Base-by-base conservation (phyloP, 1,284 basidiomycete genomes). In the Mycena citricolor region DNA sequence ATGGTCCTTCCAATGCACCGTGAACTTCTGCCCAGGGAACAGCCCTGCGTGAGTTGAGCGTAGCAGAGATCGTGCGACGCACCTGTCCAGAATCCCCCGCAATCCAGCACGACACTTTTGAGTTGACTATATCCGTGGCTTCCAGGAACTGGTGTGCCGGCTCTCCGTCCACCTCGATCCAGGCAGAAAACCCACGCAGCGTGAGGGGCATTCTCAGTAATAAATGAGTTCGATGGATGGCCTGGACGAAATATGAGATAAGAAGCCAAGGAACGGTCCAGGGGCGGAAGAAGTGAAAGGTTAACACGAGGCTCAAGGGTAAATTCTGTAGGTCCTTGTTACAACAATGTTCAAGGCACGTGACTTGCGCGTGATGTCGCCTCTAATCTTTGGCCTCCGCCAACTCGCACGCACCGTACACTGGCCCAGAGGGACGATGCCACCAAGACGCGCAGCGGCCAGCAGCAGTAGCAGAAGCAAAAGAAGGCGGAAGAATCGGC, bases 51-150 rank as follows among this genome's bases (percentile, higher is more conserved):
- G 14, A 17, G 23, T 14, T 24, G 25, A 24, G 23, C 23, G 12
- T 14, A 25, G 35, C 22, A 24, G 32, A 16, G 39, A 47, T 10
- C 31, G 21, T 6, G n/a, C 16, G 24, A 23, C 17, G 12, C 46
- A 81, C 81, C 67, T 79, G 71, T 19, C 79, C 79, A 20, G 65
- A 64, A 41, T 74, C 67, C 45, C 81, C 73, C 3, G 79, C 73
- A 51, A 86, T 76, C 80, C 79, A 85, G 55, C 83, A 85, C 1
- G 76, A 75, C 4, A 81, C 71, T 16, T 64, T 68, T 49, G 76
- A 61, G 5, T 57, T 56, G 5, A 63, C 57, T 3, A 54, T 49
- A 47, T 82, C 75, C 22, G 76, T 58, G 3, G 70, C 65, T 8
- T 71, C 63, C 13, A 79, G 61, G 58, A 79, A 78, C 59, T 83